phyloP scores from a whole-genome alignment of 768 basidiomycete genomes.

The Suillus hirtellus region DNA sequence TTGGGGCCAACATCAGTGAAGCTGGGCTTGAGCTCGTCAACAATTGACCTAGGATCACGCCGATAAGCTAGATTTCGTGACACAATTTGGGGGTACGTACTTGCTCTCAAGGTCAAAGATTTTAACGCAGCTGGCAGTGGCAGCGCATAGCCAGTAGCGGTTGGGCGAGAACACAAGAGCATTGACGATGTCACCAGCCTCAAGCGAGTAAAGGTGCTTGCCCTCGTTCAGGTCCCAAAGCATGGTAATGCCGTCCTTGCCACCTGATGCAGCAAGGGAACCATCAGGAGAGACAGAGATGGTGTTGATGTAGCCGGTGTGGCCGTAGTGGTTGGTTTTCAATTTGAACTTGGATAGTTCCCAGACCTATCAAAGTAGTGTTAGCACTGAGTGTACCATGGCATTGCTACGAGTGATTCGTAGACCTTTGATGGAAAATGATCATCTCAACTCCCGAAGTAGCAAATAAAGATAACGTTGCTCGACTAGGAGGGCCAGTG shows the following conservation, averaged over 20 bases:
- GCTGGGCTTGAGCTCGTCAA: conserved; percentile 97
- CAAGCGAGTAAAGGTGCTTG: conserved; percentile 99
- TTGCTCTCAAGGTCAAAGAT: conserved; percentile 99
- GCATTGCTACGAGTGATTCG: conserved; percentile 41
- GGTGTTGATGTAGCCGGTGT: conserved; percentile 99
- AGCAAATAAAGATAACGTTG: conserved; percentile 69
- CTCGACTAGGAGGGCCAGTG: conserved; percentile 20
- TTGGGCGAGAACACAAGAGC: conserved; percentile 99
- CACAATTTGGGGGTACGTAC: conserved; percentile 48
- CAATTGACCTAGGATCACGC: conserved; percentile 70
- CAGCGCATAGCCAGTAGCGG: conserved; percentile 99
- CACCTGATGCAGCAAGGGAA: conserved; percentile 97
- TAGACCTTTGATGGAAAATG: conserved; percentile 78
- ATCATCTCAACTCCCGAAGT: conserved; percentile 87
- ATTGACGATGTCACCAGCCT: conserved; percentile 98
- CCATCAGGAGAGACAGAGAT: conserved; percentile 98
- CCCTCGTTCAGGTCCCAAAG: conserved; percentile 99
- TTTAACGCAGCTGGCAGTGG: conserved; percentile 95
- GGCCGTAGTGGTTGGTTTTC: conserved; percentile 99
- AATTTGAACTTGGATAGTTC: conserved; percentile 99
- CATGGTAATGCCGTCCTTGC: conserved; percentile 99
- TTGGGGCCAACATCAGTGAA: conserved; percentile 75
- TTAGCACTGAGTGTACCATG: conserved; percentile 10
- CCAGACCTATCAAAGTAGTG: conserved; percentile 74
- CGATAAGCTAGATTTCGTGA: conserved; percentile 8